These are phyloP conservation scores for Pseudonectria foliicola DNA, from an alignment of 2,329 filamentous ascomycete species.

Conservation along the genomic window DNA sequence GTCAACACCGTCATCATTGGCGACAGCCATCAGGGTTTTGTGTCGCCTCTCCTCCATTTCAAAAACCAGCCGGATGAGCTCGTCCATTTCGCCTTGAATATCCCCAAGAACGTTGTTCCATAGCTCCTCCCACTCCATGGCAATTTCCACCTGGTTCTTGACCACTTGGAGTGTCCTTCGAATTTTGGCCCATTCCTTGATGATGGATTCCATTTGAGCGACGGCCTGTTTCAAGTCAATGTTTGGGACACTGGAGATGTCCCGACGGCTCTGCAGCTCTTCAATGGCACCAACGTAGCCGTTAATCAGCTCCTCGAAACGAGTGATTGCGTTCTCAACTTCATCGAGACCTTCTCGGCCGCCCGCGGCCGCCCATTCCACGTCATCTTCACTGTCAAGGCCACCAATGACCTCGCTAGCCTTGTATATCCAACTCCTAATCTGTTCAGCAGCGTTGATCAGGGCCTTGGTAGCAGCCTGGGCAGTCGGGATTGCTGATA, in stretches of 20 bases:
- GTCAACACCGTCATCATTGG: slow-evolving; percentile 60
- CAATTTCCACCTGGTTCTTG: slow-evolving; percentile 87
- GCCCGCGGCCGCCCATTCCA: slow-evolving; percentile 90
- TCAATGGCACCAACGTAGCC: slow-evolving; percentile 95
- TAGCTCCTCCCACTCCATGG: slow-evolving; percentile 98
- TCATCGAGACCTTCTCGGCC: slow-evolving; percentile 73
- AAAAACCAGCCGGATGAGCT: slow-evolving; percentile 74
- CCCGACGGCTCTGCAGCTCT: slow-evolving; percentile 69
- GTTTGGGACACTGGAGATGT: slow-evolving; percentile 64
- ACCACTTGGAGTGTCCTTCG: slow-evolving; percentile 69
- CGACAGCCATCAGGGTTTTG: slow-evolving; percentile 60
- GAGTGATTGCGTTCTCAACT: slow-evolving; percentile 65
- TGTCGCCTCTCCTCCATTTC: slow-evolving; percentile 97
- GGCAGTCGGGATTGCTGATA: slow-evolving; percentile 78
- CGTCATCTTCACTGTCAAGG: slow-evolving; percentile 90
- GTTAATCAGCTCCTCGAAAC: slow-evolving; percentile 84
- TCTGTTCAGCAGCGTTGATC: slow-evolving; percentile 83
- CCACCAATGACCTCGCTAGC: slow-evolving; percentile 83
- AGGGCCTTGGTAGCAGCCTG: slow-evolving; percentile 77
- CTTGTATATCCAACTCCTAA: slow-evolving; percentile 88
- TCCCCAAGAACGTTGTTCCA: slow-evolving; percentile 93
- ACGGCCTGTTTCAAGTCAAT: slow-evolving; percentile 71
- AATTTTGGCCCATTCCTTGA: slow-evolving; percentile 79
- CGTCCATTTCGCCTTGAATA: slow-evolving; percentile 80
- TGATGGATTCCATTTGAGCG: slow-evolving; percentile 80